Evolutionary conservation across 805 yeast genomes (phyloP).

Genomic region (Spathaspora boniae): DNA sequence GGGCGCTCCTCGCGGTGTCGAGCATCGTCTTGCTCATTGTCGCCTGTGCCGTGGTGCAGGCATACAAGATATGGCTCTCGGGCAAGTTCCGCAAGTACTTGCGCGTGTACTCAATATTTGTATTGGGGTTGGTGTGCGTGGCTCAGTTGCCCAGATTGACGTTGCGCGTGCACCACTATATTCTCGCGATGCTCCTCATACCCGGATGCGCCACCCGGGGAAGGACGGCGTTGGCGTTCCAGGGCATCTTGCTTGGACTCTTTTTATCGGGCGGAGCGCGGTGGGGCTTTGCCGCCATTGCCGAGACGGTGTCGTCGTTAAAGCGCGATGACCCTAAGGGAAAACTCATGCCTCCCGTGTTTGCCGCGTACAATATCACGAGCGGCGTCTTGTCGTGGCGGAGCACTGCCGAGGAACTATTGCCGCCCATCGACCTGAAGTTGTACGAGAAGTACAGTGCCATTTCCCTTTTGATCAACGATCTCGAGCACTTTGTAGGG

Average conservation of each 20-base stretch:
- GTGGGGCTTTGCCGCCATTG: slow-evolving; percentile 92
- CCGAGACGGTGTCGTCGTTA: slow-evolving; percentile 68
- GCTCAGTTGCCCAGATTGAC: slow-evolving; percentile 62
- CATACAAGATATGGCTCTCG: slow-evolving; percentile 73
- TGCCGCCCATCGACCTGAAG: slow-evolving; percentile 12
- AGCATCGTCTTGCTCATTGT: slow-evolving; percentile 47
- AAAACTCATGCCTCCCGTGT: slow-evolving; percentile 46
- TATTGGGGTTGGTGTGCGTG: slow-evolving; percentile 42
- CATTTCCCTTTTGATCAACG: slow-evolving; percentile 69
- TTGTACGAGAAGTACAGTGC: slow-evolving; percentile 38
- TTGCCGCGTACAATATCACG: slow-evolving; percentile 22
- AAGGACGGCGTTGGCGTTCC: slow-evolving; percentile 65
- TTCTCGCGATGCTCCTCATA: slow-evolving; percentile 68
- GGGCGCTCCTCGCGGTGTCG: slow-evolving; percentile 64
- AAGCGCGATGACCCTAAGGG: slow-evolving; percentile 73
- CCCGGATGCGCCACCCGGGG: slow-evolving; percentile 85
- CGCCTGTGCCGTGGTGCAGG: slow-evolving; percentile 64
- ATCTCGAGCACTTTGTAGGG: slow-evolving; percentile 72
- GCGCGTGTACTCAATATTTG: slow-evolving; percentile 46
- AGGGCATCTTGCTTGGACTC: slow-evolving; percentile 81
- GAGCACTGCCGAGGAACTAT: slow-evolving; percentile 3
- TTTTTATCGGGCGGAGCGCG: slow-evolving; percentile 80
- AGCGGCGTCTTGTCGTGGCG: slow-evolving; percentile 39
- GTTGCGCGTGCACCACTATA: slow-evolving; percentile 74
- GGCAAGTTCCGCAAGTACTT: slow-evolving; percentile 64